phyloP scores from a whole-genome alignment of 2,329 filamentous ascomycete genomes.

The Saccharata proteae region DNA sequence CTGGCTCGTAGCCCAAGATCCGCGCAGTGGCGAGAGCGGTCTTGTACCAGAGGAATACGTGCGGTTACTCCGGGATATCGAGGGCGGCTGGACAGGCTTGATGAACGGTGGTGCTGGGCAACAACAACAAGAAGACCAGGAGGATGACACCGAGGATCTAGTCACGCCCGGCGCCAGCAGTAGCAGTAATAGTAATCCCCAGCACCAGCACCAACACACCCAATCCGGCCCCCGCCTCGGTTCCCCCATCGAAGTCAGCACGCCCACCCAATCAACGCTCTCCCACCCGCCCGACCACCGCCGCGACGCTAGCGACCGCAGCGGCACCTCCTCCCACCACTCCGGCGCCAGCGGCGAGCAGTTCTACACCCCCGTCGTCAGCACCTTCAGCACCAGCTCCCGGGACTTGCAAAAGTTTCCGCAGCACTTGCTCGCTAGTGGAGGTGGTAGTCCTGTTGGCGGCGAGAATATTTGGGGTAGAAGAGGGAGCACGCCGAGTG shows the following conservation, averaged over 20 bases:
- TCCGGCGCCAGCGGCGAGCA: constrained; percentile 4
- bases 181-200: background rate
- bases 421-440: constrained; percentile 26
- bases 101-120: constrained; percentile 19
- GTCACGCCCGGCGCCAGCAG: constrained; percentile 2
- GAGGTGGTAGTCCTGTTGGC: too few species aligned
- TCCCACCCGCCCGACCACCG: constrained; percentile 23
- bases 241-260: constrained; percentile 27
- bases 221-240: constrained; percentile 20
- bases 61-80: constrained; percentile 79
- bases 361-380: constrained; percentile 33
- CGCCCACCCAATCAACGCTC: constrained; percentile 28
- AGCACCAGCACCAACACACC: constrained; percentile 11
- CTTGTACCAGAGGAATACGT: constrained; percentile 96
- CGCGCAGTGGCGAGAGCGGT: constrained; percentile 84
- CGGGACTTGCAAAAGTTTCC: constrained; percentile 37
- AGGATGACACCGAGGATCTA: background rate
- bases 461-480: too few species aligned
- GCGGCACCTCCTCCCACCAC: constrained; percentile 1
- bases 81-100: constrained; percentile 57
- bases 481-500: too few species aligned
- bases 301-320: constrained; percentile 9
- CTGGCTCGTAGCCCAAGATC: constrained; percentile 94
- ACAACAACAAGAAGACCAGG: constrained; percentile 1
- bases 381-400: constrained; percentile 39